Conservation (phyloP, 768 basidiomycete species). For the Phylloporus arenicola region DNA sequence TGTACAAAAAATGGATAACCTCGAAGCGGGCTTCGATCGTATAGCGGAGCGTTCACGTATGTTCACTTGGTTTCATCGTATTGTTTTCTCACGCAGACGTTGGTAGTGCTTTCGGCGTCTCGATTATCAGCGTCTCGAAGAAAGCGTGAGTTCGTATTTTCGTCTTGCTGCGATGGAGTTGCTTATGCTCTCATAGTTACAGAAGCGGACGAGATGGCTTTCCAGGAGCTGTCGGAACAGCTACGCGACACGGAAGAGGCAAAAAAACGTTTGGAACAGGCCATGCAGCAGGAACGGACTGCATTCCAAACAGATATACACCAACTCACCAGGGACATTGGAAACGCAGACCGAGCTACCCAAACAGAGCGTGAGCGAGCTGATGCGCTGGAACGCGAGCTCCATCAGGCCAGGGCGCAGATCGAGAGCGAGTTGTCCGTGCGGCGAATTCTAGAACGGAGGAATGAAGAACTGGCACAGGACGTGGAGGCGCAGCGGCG, state of each 20-base stretch:
- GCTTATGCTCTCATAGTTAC: conserved; percentile 41
- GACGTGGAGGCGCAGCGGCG: conserved; percentile 53
- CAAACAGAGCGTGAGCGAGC: conserved; percentile 47
- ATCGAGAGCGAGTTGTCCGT: conserved; percentile 58
- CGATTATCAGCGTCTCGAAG: conserved; percentile 62
- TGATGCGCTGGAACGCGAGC: conserved; percentile 57
- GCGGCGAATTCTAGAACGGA: conserved; percentile 57
- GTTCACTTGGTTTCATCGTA: conserved; percentile 19
- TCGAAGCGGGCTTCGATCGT: conserved; percentile 78
- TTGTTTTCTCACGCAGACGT: conserved; percentile 2
- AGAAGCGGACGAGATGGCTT: conserved; percentile 70
- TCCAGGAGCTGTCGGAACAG: conserved; percentile 66
- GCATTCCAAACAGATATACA: conserved; percentile 52
- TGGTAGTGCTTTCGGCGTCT: conserved; percentile 70
- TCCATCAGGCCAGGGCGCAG: conserved; percentile 57
- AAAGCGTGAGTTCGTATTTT: conserved; percentile 50
- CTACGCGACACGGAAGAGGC: conserved; percentile 56
- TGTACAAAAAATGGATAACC: conserved; percentile 68
- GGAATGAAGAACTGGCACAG: conserved; percentile 50
- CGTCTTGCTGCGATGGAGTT: neutral
- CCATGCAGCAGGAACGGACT: conserved; percentile 54
- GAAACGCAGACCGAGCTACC: conserved; percentile 34
- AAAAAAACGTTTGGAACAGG: conserved; percentile 50
- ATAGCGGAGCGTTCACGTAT: conserved; percentile 80
- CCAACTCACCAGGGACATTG: conserved; percentile 43